Base-by-base conservation (phyloP, 352 stramenopile species). In the Paralagenidium karlingii region DNA sequence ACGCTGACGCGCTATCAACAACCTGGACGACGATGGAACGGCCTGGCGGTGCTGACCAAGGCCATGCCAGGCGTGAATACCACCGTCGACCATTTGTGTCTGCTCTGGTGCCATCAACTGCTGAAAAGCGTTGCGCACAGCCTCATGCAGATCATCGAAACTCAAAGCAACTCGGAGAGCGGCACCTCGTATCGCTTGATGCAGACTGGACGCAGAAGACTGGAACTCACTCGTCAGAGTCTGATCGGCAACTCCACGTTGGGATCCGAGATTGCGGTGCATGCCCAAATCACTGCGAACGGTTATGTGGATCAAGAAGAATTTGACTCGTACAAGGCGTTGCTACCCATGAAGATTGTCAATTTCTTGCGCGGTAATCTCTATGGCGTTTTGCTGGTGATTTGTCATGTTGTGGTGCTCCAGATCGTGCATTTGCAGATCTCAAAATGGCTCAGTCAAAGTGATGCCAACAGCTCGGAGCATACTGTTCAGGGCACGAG, bases 41-140 rank as follows among this genome's bases (percentile, higher is more conserved):
- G 57, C 3, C 38, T 94, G 27, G 65, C 56, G 5, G 31, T 57
- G 6, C 55, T 89, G 22, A 61, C 73, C 6, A 71, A 68, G 1
- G 62, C 68, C 3, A 69, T 94, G 42, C 68, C 78, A 1, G 24
- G 32, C n/a, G 71, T 94, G 9, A 27, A 62, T 21, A 53, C 70
- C 20, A 60, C 77, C 1, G 67, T 91, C 33, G 80, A 91, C 38
- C 80, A 94, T 30, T 55, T 84, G 15, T 86, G 78, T 40, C 47
- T 94, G 42, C 47, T 89, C 16, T 94, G 80, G 80, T 94, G 80
- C 43, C 68, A 87, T 50, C 68, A 90, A 22, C 52, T 94, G 22
- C 52, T 94, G 10, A 58, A 78, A 19, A 49, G 49, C 24, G 57
- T 94, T 3, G 70, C 74, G 0, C 40, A 61, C 24, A 85, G 73